phyloP scores from a whole-genome alignment of 768 basidiomycete species.

The Clavaria fumosa region DNA sequence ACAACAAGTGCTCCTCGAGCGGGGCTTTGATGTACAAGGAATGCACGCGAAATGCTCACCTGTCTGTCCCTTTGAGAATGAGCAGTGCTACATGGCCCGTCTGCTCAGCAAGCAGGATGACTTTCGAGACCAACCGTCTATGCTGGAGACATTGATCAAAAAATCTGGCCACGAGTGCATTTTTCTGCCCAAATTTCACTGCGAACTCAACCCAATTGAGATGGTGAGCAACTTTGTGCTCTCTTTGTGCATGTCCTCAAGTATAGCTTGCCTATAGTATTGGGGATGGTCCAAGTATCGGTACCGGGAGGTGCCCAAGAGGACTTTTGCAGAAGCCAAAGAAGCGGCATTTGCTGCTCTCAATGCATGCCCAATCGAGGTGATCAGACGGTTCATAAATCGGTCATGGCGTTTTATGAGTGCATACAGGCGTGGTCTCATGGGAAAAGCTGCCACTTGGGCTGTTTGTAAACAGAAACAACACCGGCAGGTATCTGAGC shows the following conservation, averaged over 20 bases:
- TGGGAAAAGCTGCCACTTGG: slow-evolving; percentile 24
- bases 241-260: background rate
- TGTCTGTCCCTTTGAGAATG: slow-evolving; percentile 13
- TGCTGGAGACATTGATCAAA: slow-evolving; percentile 16
- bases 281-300: slow-evolving; percentile 23
- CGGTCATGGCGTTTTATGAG: slow-evolving; percentile 21
- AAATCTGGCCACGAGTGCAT: slow-evolving; percentile 17
- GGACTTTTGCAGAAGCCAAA: slow-evolving; percentile 20
- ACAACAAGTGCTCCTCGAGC: slow-evolving; percentile 21
- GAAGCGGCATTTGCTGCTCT: slow-evolving; percentile 14
- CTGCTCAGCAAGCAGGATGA: slow-evolving; percentile 21
- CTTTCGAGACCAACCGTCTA: slow-evolving; percentile 16
- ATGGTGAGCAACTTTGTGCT: slow-evolving; percentile 14
- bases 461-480: slow-evolving; percentile 22
- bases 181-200: slow-evolving; percentile 23
- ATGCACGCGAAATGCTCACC: slow-evolving; percentile 16
- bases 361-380: slow-evolving; percentile 22
- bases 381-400: slow-evolving; percentile 23
- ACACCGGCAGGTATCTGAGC: slow-evolving; percentile 17
- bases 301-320: slow-evolving; percentile 19
- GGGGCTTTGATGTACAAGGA: slow-evolving; percentile 21
- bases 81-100: slow-evolving; percentile 18
- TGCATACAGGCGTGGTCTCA: slow-evolving; percentile 22
- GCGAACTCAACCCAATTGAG: slow-evolving; percentile 26
- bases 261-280: slow-evolving; percentile 5